A percentile compares a stretch with the other conserved stretches of the same genome.
Conservation (phyloP, 176 grass and related monocot genomes). For the Triticum aestivum region IWGSC_CS_RefSeq_v2.1 NC_057803.1:117805254-117805753, state of each 20-base stretch:
- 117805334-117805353: neutral
- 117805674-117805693: neutral
- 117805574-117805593: neutral
- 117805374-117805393: no score
- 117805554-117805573: conserved; percentile 19
- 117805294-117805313: neutral
- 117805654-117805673: no score
- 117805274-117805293: conserved; percentile 43
- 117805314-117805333: neutral
- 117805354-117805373: no score
- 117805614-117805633: neutral
- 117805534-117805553: neutral
- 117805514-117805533: no score
- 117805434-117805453: no score
- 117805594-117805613: conserved; percentile 27
- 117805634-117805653: neutral
- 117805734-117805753: neutral
- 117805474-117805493: no score
- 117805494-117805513: no score
- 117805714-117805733: conserved; percentile 6
- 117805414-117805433: no score
- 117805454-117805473: no score
- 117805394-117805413: no score
- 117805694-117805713: conserved; percentile 28
- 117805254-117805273: conserved; percentile 22